Evolutionary conservation across 2,329 filamentous ascomycete genomes (phyloP).

Genomic region (Pestalotiopsis sp.): DNA sequence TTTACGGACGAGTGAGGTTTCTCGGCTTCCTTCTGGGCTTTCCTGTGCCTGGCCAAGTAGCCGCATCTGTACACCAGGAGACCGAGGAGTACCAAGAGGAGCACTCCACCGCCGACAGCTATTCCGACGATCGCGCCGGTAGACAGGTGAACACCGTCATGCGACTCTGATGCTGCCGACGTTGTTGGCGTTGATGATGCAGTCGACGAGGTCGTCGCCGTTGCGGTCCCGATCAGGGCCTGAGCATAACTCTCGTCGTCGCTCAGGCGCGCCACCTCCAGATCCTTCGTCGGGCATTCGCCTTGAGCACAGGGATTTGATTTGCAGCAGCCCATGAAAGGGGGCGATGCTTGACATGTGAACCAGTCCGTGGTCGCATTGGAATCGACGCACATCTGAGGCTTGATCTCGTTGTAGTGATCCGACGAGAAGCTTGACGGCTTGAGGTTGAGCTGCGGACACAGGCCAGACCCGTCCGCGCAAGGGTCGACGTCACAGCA

Average conservation of each 20-base stretch:
- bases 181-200: background rate
- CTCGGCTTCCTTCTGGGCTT: background rate
- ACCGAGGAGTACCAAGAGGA: background rate
- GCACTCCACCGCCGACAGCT: background rate
- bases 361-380: constrained; percentile 30
- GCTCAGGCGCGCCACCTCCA: constrained; percentile 27
- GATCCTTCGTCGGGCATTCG: constrained; percentile 31
- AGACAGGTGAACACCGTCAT: background rate
- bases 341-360: constrained; percentile 30
- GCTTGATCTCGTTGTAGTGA: constrained; percentile 31
- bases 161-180: background rate
- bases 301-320: constrained; percentile 31
- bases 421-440: constrained; percentile 34
- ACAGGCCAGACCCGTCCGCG: constrained; percentile 31
- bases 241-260: constrained; percentile 18
- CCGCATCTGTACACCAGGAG: background rate
- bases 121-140: constrained; percentile 38
- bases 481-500: constrained; percentile 41
- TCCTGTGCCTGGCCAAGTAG: background rate
- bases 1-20: background rate
- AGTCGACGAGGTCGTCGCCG: background rate
- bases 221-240: constrained; percentile 20
- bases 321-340: constrained; percentile 40
- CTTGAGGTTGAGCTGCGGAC: constrained; percentile 33
- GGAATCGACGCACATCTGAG: constrained; percentile 32